Conservation (phyloP, 352 stramenopile genomes). For the Phytophthora aleatoria region DNA sequence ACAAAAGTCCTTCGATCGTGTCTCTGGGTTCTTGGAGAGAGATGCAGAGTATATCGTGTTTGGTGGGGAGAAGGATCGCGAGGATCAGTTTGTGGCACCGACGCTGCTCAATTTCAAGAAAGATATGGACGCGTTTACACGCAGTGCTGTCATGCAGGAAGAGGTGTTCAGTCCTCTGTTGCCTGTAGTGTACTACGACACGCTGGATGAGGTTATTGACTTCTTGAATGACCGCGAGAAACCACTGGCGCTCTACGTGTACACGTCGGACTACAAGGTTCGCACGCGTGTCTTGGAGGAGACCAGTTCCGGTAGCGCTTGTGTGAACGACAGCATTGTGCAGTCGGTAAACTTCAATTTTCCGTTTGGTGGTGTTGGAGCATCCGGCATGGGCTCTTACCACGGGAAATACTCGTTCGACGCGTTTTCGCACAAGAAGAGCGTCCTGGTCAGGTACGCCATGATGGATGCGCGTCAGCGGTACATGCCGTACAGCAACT, state of each 20-base stretch:
- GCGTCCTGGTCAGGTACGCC: slow-evolving; percentile 57
- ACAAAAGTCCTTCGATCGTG: slow-evolving; percentile 51
- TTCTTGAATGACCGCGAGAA: slow-evolving; percentile 60
- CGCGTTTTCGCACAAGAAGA: slow-evolving; percentile 74
- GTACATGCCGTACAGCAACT: slow-evolving; percentile 66
- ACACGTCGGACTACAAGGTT: slow-evolving; percentile 51
- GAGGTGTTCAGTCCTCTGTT: slow-evolving; percentile 97
- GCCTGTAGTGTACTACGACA: slow-evolving; percentile 87
- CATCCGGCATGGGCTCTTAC: slow-evolving; percentile 82
- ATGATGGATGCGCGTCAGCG: slow-evolving; percentile 60
- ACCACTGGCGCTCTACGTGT: slow-evolving; percentile 89
- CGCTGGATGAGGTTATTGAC: slow-evolving; percentile 44
- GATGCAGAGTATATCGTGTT: slow-evolving; percentile 60
- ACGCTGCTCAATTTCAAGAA: slow-evolving; percentile 91
- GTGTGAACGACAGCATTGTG: slow-evolving; percentile 86
- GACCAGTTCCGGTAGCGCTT: slow-evolving; percentile 59
- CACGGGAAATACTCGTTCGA: slow-evolving; percentile 86
- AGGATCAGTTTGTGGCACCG: slow-evolving; percentile 81
- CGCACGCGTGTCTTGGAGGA: slow-evolving; percentile 37
- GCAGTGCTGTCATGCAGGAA: slow-evolving; percentile 83
- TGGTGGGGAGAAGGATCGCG: slow-evolving; percentile 62
- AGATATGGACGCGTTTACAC: slow-evolving; percentile 50
- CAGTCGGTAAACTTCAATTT: slow-evolving; percentile 69
- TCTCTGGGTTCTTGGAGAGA: slow-evolving; percentile 61
- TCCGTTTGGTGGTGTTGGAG: slow-evolving; percentile 84